phyloP scores from a whole-genome alignment of 2,329 filamentous ascomycete species.

The Elsinoe perseae region DNA sequence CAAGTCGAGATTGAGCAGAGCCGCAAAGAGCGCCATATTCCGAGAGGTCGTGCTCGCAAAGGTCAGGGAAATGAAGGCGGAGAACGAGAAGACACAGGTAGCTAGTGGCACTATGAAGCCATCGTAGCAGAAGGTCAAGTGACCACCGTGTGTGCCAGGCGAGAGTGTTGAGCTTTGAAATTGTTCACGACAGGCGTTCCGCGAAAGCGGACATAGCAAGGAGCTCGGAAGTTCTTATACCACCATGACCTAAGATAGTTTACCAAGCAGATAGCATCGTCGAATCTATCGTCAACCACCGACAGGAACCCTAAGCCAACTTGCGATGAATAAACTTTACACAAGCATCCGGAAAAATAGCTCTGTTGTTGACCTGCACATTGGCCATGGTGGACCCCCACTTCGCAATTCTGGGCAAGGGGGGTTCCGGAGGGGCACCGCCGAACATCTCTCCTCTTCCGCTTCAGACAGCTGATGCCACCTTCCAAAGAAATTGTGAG shows the following conservation, averaged over 20 bases:
- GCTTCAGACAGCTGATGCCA: background rate
- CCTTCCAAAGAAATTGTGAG: constrained; percentile 9
- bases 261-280: background rate
- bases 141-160: background rate
- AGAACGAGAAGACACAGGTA: constrained; percentile 52
- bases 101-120: constrained; percentile 12
- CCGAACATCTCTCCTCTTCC: constrained; percentile 9
- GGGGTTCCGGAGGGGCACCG: background rate
- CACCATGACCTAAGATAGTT: background rate
- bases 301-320: background rate
- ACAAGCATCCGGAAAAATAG: constrained; percentile 12
- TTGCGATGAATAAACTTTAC: background rate
- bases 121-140: constrained; percentile 14
- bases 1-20: constrained; percentile 49
- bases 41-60: constrained; percentile 90
- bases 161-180: background rate
- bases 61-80: constrained; percentile 82
- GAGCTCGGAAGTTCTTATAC: background rate
- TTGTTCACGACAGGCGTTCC: background rate
- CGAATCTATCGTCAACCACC: background rate
- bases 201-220: background rate
- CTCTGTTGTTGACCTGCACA: background rate
- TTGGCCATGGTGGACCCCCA: background rate
- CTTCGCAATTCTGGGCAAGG: background rate
- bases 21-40: constrained; percentile 70